phyloP scores from a whole-genome alignment of 1,284 basidiomycete genomes.

The Kalmanozyma brasiliensis region DNA sequence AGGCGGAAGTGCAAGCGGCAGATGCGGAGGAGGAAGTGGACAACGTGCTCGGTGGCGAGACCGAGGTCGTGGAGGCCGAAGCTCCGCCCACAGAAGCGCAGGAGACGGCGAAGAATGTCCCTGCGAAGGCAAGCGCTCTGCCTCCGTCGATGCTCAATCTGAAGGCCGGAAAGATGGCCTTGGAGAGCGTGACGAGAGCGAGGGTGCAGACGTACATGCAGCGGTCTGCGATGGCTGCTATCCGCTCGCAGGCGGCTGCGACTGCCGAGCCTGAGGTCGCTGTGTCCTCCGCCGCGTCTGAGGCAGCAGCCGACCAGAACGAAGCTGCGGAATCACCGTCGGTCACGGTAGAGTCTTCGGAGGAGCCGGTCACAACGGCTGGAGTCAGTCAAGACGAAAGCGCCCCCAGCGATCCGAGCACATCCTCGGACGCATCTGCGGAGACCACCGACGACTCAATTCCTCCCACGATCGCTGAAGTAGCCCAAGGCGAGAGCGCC shows the following conservation, averaged over 20 bases:
- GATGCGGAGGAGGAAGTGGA: constrained; percentile 2
- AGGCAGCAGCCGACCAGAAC: background rate
- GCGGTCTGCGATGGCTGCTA: constrained; percentile 3
- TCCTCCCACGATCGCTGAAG: too few relatives aligned
- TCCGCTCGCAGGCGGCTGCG: background rate
- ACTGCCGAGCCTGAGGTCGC: background rate
- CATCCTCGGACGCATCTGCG: too few relatives aligned
- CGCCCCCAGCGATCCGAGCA: too few relatives aligned
- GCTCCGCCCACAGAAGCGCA: too few relatives aligned
- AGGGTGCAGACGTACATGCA: constrained; percentile 22
- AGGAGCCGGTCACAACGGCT: background rate
- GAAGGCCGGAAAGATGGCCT: constrained; percentile 3
- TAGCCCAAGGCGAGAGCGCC: too few relatives aligned
- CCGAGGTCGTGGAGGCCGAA: constrained; percentile 13
- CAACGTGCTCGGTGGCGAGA: constrained; percentile 12
- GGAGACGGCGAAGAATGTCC: background rate
- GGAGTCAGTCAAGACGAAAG: too few relatives aligned
- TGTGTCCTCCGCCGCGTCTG: background rate
- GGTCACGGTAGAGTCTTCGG: background rate
- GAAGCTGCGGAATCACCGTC: too few relatives aligned
- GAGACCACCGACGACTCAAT: too few relatives aligned
- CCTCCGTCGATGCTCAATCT: constrained; percentile 17
- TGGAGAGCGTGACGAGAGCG: constrained; percentile 22
- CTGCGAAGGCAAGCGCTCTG: constrained; percentile 1
- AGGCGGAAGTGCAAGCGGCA: background rate